phyloP scores from a whole-genome alignment of 2,329 filamentous ascomycete species.

The Triangularia verruculosa region DNA sequence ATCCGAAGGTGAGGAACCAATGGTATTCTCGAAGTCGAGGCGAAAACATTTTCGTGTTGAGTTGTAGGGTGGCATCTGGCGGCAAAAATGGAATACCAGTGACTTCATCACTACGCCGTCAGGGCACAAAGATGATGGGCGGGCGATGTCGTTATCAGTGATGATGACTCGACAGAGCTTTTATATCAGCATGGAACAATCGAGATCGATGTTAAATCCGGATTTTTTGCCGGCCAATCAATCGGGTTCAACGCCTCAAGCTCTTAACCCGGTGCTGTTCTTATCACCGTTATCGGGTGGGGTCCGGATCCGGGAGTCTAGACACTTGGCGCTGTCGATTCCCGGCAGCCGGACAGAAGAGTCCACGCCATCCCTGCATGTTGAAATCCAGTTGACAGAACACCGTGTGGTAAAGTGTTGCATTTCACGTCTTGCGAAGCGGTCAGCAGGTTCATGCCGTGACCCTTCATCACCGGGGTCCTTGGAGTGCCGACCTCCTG shows the following conservation, averaged over 20 bases:
- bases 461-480: neutral
- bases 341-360: neutral
- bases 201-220: neutral
- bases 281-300: conserved; percentile 10
- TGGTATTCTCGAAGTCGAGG: neutral
- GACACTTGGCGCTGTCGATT: neutral
- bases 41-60: neutral
- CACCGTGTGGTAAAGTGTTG: neutral
- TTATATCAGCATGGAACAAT: neutral
- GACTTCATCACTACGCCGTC: neutral
- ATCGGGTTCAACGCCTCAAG: neutral
- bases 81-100: neutral
- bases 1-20: neutral
- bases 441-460: neutral
- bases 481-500: conserved; percentile 8
- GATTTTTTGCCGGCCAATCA: neutral
- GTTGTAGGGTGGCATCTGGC: neutral
- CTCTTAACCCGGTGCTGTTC: neutral
- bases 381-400: neutral
- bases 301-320: neutral
- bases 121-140: neutral
- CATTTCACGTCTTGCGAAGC: neutral
- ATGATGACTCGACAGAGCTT: neutral
- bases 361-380: conserved; percentile 6
- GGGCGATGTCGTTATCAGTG: neutral